Percentiles rank a stretch among this genome's conserved stretches.
These are phyloP conservation scores for Rhodotorula sp. DNA, from an alignment of 1,284 basidiomycete genomes.

Conservation along the genomic window DNA sequence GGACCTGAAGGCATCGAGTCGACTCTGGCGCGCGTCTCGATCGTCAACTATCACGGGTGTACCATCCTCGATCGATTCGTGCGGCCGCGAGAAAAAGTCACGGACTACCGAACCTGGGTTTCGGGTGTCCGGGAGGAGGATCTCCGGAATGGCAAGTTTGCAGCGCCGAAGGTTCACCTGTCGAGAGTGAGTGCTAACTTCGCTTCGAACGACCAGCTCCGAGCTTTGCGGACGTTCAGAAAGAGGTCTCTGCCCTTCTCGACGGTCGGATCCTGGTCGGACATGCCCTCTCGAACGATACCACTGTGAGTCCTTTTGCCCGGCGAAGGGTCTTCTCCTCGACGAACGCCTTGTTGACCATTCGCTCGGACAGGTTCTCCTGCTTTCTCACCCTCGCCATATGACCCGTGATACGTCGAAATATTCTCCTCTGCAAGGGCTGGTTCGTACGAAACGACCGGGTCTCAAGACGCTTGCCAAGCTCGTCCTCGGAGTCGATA, in stretches of 20 bases:
- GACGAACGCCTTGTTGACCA: not conserved
- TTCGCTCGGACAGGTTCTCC: conserved; percentile 61
- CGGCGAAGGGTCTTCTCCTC: not conserved
- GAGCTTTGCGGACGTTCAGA: conserved; percentile 76
- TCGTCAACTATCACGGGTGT: conserved; percentile 87
- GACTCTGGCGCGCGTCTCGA: conserved; percentile 80
- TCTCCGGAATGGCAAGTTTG: conserved; percentile 62
- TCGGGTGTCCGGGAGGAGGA: conserved; percentile 80
- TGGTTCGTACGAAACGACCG: conserved; percentile 61
- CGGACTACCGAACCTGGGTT: conserved; percentile 89
- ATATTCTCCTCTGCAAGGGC: conserved; percentile 55
- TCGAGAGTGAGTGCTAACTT: not conserved
- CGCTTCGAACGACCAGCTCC: conserved; percentile 56
- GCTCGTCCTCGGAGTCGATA: conserved; percentile 75
- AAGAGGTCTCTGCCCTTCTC: conserved; percentile 71
- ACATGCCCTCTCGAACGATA: conserved; percentile 88
- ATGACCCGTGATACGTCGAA: conserved; percentile 80
- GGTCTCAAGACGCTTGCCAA: conserved; percentile 77
- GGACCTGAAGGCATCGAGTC: conserved; percentile 77
- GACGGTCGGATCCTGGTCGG: conserved; percentile 84
- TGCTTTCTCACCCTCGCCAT: conserved; percentile 82
- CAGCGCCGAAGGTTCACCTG: not conserved
- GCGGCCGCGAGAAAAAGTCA: conserved; percentile 78
- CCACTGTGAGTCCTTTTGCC: conserved; percentile 60
- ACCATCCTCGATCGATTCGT: conserved; percentile 84